phyloP scores from a whole-genome alignment of 2,329 filamentous ascomycete genomes.

The Cryphonectria naterciae region DNA sequence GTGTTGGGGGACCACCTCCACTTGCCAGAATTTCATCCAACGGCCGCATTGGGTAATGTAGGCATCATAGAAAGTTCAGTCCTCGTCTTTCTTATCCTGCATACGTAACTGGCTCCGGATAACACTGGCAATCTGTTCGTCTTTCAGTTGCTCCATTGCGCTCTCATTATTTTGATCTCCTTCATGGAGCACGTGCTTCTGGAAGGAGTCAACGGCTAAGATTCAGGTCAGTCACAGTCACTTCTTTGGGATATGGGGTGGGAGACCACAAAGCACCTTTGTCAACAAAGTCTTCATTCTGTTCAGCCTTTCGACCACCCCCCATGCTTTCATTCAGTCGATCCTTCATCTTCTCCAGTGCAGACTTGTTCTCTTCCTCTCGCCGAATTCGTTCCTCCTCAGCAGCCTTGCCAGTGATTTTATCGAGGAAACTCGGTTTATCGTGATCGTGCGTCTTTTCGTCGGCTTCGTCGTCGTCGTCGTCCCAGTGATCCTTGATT shows the following conservation, averaged over 20 bases:
- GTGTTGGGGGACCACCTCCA: neutral
- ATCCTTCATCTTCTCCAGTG: slow-evolving; percentile 41
- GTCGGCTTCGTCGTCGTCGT: slow-evolving; percentile 4
- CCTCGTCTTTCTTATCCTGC: slow-evolving; percentile 13
- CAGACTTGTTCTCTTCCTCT: slow-evolving; percentile 24
- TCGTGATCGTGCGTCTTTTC: slow-evolving; percentile 6
- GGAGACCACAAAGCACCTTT: slow-evolving; percentile 59
- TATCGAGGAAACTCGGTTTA: slow-evolving; percentile 21
- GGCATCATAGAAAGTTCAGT: neutral
- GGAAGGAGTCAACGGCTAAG: slow-evolving; percentile 74
- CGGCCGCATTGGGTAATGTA: too few species aligned
- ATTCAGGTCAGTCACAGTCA: neutral
- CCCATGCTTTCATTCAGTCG: slow-evolving; percentile 74
- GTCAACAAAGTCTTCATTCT: slow-evolving; percentile 80
- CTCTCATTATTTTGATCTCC: slow-evolving; percentile 75
- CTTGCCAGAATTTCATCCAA: neutral
- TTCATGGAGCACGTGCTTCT: slow-evolving; percentile 73
- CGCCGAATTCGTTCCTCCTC: slow-evolving; percentile 24
- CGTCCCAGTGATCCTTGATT: slow-evolving; percentile 18
- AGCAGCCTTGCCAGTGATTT: slow-evolving; percentile 25
- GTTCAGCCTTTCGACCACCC: slow-evolving; percentile 74
- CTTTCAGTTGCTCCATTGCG: slow-evolving; percentile 81
- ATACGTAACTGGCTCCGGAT: slow-evolving; percentile 62
- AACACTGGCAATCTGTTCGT: slow-evolving; percentile 75
- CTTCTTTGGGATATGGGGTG: neutral